Evolutionary conservation across 2,329 filamentous ascomycete species (phyloP).

Genomic region (Aspergillus sp.): DNA sequence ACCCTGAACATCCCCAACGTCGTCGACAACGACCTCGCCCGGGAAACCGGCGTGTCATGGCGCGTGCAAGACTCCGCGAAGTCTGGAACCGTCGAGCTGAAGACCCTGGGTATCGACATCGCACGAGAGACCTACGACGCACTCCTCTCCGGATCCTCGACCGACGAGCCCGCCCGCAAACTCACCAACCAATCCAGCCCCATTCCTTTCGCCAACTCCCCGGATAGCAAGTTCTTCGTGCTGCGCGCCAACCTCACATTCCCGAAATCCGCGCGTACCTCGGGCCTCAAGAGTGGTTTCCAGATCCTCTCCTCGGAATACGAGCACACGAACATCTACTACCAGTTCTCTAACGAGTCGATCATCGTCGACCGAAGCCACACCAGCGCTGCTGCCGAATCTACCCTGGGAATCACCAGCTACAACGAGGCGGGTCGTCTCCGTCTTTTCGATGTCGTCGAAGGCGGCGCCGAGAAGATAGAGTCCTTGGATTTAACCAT

Average conservation of each 20-base stretch:
- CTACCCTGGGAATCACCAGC: conserved; percentile 11
- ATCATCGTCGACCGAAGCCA: conserved; percentile 18
- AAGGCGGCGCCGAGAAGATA: conserved; percentile 4
- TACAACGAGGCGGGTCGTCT: conserved; percentile 12
- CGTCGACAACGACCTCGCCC: conserved; percentile 13
- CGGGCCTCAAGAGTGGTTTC: conserved; percentile 13
- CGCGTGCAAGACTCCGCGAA: conserved; percentile 2
- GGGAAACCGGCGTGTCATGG: conserved; percentile 8
- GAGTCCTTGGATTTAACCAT: conserved; percentile 20
- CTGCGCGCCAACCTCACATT: conserved; percentile 10
- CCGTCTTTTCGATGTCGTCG: conserved; percentile 15
- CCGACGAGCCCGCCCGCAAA: conserved; percentile 3
- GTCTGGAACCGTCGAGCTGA: conserved; percentile 5
- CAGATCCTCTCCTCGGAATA: conserved; percentile 14
- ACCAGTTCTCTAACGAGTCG: conserved; percentile 23
- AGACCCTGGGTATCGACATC: conserved; percentile 19
- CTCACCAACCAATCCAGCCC: neutral
- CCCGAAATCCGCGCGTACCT: conserved; percentile 6
- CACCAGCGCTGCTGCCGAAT: conserved; percentile 16
- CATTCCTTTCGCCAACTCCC: conserved; percentile 9
- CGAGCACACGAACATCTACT: conserved; percentile 18
- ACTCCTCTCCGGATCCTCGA: neutral
- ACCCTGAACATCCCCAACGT: conserved; percentile 12
- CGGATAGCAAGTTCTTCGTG: conserved; percentile 10
- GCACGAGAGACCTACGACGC: conserved; percentile 16